phyloP scores from a whole-genome alignment of 2,329 filamentous ascomycete species.

The Cladosporium sp. region DNA sequence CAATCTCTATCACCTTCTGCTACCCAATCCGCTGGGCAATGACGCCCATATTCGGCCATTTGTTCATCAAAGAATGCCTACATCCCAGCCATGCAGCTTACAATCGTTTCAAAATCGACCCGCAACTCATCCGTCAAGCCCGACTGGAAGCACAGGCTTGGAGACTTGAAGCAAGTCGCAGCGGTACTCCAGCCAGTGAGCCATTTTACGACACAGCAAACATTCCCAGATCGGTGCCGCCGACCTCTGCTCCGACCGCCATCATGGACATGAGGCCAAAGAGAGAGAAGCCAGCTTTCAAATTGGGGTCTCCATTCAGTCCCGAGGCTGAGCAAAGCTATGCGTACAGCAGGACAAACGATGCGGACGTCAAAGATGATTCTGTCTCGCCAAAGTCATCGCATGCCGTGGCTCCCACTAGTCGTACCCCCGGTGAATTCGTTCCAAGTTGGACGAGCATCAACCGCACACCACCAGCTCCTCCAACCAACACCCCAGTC shows the following conservation, averaged over 20 bases:
- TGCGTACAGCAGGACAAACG: slow-evolving; percentile 15
- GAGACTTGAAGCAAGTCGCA: slow-evolving; percentile 20
- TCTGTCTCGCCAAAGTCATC: slow-evolving; percentile 29
- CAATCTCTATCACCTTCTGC: slow-evolving; percentile 86
- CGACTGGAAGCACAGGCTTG: slow-evolving; percentile 35
- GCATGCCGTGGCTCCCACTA: neutral
- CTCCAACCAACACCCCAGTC: slow-evolving; percentile 7
- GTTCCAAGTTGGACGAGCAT: slow-evolving; percentile 24
- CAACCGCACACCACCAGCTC: slow-evolving; percentile 17
- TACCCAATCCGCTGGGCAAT: slow-evolving; percentile 75
- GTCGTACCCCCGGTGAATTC: slow-evolving; percentile 5
- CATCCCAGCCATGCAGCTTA: slow-evolving; percentile 59
- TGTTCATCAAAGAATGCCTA: slow-evolving; percentile 70
- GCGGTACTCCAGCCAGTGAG: slow-evolving; percentile 11
- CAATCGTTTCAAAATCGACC: slow-evolving; percentile 37
- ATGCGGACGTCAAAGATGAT: slow-evolving; percentile 15
- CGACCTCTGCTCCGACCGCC: slow-evolving; percentile 13
- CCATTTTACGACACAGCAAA: neutral
- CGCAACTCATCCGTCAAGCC: slow-evolving; percentile 35
- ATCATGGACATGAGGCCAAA: slow-evolving; percentile 14
- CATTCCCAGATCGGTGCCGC: slow-evolving; percentile 16
- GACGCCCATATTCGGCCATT: slow-evolving; percentile 82
- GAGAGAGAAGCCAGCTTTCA: slow-evolving; percentile 20
- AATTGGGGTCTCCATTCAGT: slow-evolving; percentile 23
- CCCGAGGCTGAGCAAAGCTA: slow-evolving; percentile 14